Evolutionary conservation across 352 stramenopile species (phyloP).

Genomic region (Paralagenidium karlingii): DNA sequence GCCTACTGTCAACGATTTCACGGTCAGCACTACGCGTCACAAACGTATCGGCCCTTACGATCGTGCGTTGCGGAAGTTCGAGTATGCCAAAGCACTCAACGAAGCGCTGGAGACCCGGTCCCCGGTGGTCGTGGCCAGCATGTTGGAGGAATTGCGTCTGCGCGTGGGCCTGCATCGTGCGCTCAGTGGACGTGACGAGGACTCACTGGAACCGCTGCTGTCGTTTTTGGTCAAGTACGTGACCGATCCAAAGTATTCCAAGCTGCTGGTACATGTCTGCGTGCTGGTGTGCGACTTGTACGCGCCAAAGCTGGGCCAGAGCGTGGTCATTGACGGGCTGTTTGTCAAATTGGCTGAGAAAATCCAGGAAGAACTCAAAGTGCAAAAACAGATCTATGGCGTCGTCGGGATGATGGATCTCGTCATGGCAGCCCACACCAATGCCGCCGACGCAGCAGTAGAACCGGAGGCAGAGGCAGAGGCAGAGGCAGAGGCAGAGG

Average conservation of each 20-base stretch:
- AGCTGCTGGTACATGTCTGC: slow-evolving; percentile 86
- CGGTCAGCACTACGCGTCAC: slow-evolving; percentile 68
- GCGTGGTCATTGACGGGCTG: slow-evolving; percentile 87
- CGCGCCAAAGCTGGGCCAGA: slow-evolving; percentile 83
- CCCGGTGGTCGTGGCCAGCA: slow-evolving; percentile 85
- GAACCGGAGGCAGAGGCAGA: no score
- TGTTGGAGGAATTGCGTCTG: slow-evolving; percentile 91
- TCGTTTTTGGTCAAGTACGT: slow-evolving; percentile 94
- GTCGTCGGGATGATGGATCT: slow-evolving; percentile 86
- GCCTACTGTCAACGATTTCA: slow-evolving; percentile 57
- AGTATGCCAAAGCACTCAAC: slow-evolving; percentile 93
- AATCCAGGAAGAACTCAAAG: slow-evolving; percentile 69
- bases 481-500: no score
- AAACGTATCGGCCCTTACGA: slow-evolving; percentile 90
- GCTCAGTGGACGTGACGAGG: slow-evolving; percentile 87
- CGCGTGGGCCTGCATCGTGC: slow-evolving; percentile 84
- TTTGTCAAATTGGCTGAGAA: slow-evolving; percentile 89
- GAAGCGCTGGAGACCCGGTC: slow-evolving; percentile 87
- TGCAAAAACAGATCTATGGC: slow-evolving; percentile 76
- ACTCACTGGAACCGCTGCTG: slow-evolving; percentile 89
- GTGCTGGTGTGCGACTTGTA: slow-evolving; percentile 91
- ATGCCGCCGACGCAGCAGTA: slow-evolving; percentile 33
- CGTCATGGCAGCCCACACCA: slow-evolving; percentile 78
- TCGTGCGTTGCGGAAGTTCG: slow-evolving; percentile 87
- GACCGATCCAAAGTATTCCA: slow-evolving; percentile 88